Conservation (phyloP, 176 grass and related monocot species). For the Zea mays region Zm-B73-REFERENCE-NAM-5.0 NC_050100.1:5536001-5536500, state of each 20-base stretch:
- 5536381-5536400: too few relatives aligned
- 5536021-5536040: too few relatives aligned
- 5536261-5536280: not conserved
- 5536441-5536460: too few relatives aligned
- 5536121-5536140: not conserved
- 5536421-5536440: not conserved
- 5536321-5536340: conserved; percentile 33
- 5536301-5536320: not conserved
- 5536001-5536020: too few relatives aligned
- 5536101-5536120: too few relatives aligned
- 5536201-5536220: conserved; percentile 17
- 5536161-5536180: conserved; percentile 16
- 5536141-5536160: not conserved
- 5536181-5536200: conserved; percentile 39
- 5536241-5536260: conserved; percentile 39
- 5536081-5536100: too few relatives aligned
- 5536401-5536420: too few relatives aligned
- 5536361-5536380: not conserved
- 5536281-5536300: not conserved
- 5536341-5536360: not conserved
- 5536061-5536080: too few relatives aligned
- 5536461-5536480: too few relatives aligned
- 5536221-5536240: conserved; percentile 30
- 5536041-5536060: too few relatives aligned
- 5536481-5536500: too few relatives aligned